Evolutionary conservation across 2,329 filamentous ascomycete species (phyloP), one percentile per base, ranked within the genome.

Genomic region (Penicillium decumbens): DNA sequence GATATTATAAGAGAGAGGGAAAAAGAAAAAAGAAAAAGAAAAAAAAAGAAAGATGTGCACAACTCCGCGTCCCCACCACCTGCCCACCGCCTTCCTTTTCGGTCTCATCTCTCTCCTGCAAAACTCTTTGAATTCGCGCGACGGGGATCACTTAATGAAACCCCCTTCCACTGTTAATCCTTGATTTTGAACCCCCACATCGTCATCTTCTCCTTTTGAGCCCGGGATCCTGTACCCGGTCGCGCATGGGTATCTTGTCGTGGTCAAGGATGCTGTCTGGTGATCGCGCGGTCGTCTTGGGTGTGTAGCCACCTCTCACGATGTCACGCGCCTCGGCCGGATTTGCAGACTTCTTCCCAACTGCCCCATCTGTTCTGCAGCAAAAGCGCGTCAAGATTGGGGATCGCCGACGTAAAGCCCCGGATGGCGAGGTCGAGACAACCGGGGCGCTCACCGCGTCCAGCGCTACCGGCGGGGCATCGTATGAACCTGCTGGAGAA

Each of bases 311-410:
- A 65, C 62, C 60, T 69, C 58, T 66, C 78, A 84, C 76, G 75
- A 88, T 88, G 86, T 88, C 88, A 83, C 88, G 87, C 77, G 82
- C 85, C 70, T 79, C 80, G 72, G 85, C 86, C 77, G 84, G 85
- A 75, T 91, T 90, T 79, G 87, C 86, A 75, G 84, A 90, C 75
- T 93, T 89, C 80, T 91, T 90, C 73, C 87, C 87, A 61, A 83
- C 85, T 68, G 88, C 87, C 66, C 87, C 88, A 61, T 81, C 82
- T 63, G 83, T 82, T 57, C 70, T 79, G 48, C 72, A 75, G 57
- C 68, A 74, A 60, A 75, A 75, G 71, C 73, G 72, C 66, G 68
- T 66, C 56, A 71, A 71, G 60, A 61, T 66, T 45, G 80, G 84
- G 69, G 77, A 81, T 67, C 80, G 82, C 66, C 83, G 78, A 69